Percentiles rank a stretch among this genome's conserved stretches.
These are phyloP conservation scores for Tritrichomonas foetus DNA, from an alignment of 208 protist genomes.

Conservation along the genomic window DNA sequence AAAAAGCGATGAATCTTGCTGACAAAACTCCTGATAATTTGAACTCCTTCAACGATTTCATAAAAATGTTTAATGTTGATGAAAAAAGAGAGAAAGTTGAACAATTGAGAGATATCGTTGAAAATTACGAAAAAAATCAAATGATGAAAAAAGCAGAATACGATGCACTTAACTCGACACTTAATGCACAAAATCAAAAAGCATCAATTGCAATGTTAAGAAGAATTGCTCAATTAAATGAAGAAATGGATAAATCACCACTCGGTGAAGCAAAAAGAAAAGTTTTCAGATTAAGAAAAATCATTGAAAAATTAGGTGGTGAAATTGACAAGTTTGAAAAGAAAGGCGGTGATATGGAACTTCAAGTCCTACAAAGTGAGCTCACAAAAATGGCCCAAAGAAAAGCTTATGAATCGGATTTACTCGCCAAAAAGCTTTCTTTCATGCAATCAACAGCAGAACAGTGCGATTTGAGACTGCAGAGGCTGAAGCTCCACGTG, in stretches of 20 bases:
- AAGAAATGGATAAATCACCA: neutral
- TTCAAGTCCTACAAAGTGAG: neutral
- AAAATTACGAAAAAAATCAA: neutral
- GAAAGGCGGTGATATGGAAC: neutral
- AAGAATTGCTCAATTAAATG: neutral
- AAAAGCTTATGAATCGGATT: neutral
- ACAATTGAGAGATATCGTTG: neutral
- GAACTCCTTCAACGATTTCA: neutral
- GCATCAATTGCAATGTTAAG: neutral
- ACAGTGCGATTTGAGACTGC: neutral
- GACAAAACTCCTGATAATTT: neutral
- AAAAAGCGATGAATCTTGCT: neutral
- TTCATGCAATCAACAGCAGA: slow-evolving; percentile 17
- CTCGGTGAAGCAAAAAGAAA: neutral
- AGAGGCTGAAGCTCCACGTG: neutral
- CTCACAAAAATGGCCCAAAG: neutral
- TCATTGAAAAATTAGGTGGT: neutral
- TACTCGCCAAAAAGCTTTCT: neutral
- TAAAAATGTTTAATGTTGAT: neutral
- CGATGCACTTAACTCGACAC: neutral
- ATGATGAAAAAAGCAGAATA: neutral
- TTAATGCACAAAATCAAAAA: neutral
- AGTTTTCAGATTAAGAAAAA: neutral
- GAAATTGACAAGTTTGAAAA: neutral
- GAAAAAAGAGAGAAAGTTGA: too few species aligned